Evolutionary conservation across 1,139 yeast species (phyloP).

Genomic region (Magnusiomyces fungicola): DNA sequence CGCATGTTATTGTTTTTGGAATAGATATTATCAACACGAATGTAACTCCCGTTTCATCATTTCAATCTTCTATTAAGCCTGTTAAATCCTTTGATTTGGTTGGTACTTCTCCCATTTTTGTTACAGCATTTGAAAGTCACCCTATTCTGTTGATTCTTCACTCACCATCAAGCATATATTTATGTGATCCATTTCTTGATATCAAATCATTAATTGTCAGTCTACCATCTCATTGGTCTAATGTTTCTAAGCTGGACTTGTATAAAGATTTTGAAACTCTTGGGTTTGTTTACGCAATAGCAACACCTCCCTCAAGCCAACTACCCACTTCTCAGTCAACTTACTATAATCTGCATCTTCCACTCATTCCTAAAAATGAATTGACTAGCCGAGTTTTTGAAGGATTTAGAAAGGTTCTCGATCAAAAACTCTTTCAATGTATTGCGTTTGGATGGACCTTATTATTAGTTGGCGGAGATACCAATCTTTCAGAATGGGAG

Average conservation of each 20-base stretch:
- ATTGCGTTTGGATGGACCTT: constrained; percentile 57
- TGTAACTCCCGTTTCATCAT: neutral
- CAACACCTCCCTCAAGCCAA: neutral
- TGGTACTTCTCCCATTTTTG: constrained; percentile 1
- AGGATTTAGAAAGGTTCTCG: constrained; percentile 41
- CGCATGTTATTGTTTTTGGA: neutral
- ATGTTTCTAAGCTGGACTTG: constrained; percentile 10
- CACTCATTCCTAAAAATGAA: constrained; percentile 39
- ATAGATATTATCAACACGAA: neutral
- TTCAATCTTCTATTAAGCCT: neutral
- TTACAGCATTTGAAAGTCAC: neutral
- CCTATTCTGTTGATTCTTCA: neutral
- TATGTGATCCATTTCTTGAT: constrained; percentile 62
- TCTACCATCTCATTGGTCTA: constrained; percentile 14
- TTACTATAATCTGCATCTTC: constrained; percentile 8
- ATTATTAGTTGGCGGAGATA: constrained; percentile 40
- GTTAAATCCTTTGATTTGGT: constrained; percentile 3
- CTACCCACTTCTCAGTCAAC: constrained; percentile 1
- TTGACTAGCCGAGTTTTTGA: constrained; percentile 36
- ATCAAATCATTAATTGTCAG: constrained; percentile 37
- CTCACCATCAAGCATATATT: constrained; percentile 29
- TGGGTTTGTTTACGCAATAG: constrained; percentile 8
- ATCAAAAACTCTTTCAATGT: constrained; percentile 44
- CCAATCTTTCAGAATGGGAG: constrained; percentile 51
- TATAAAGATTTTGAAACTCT: neutral